Evolutionary conservation across 108 stramenopile species (phyloP), one percentile per base, ranked within the genome.

Genomic region (Pseudonitzschia multiseries): DNA sequence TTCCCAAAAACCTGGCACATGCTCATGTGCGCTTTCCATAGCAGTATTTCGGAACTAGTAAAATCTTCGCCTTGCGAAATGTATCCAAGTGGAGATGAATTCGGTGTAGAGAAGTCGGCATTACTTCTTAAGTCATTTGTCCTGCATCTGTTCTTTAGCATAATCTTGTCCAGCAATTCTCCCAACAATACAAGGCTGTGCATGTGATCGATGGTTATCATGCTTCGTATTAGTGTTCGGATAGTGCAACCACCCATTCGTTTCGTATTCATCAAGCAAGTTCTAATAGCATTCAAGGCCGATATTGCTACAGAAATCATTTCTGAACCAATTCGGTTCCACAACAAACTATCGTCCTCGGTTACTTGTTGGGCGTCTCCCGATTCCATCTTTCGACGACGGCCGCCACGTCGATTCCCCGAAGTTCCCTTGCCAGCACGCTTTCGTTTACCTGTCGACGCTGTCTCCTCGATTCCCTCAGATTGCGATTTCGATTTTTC

Each of bases 1-100:
- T 78, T 74, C 12, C 80, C 84, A 2, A 85, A 59, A 10, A 67
- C 57, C 24, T 78, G 73, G 51, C 78, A 79, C 64, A 80, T 74
- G 5, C 41, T 72, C 66, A 81, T 76, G 53, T 85, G 78, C 6
- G 78, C 54, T 13, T 65, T n/a, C 84, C 81, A 76, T 12, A 74
- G 44, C 14, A 12, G 36, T 46, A 69, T 72, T 79, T 74, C 79
- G 50, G 56, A 22, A 21, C 20, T 15, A 20, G 70, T 44, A 36
- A 72, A 66, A 54, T 69, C 75, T 9, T 70, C 40, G 6, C 28
- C 44, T 20, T 36, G 48, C 0, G 20, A 24, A 63, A 18, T 50
- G 27, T 26, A 29, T 31, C 31, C 60, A 62, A 43, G 46, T 17
- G 57, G 31, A 40, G 36, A 33, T 29, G 0, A 42, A 15, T 13